These are phyloP conservation scores for Rubia tinctorum DNA, from an alignment of 305 asterid species.

Conservation along the genomic window DNA sequence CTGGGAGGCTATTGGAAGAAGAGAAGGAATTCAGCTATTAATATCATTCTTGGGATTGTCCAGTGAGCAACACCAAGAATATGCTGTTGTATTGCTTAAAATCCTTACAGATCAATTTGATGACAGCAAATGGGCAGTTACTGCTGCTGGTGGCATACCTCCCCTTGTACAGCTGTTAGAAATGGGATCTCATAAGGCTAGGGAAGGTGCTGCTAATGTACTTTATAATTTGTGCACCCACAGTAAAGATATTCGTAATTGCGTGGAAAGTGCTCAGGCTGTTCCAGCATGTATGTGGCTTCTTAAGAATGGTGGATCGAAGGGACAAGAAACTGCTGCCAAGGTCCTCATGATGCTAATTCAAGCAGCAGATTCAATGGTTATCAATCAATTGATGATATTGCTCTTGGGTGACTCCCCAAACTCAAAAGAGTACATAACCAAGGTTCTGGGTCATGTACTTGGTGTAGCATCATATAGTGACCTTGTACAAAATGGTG, in stretches of 20 bases:
- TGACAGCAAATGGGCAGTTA: conserved; percentile 97
- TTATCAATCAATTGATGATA: conserved; percentile 57
- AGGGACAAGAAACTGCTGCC: conserved; percentile 74
- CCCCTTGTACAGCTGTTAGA: conserved; percentile 81
- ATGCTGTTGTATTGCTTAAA: conserved; percentile 68
- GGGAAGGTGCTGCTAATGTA: conserved; percentile 59
- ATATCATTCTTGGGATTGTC: conserved; percentile 78
- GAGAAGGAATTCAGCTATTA: conserved; percentile 91
- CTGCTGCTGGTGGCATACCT: conserved; percentile 96
- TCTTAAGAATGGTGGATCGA: conserved; percentile 64
- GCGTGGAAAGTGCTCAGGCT: conserved; percentile 82
- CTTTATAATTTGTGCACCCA: conserved; percentile 71
- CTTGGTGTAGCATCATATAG: conserved; percentile 59
- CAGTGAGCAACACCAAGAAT: conserved; percentile 83
- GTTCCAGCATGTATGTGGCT: conserved; percentile 74
- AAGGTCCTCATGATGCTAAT: conserved; percentile 56
- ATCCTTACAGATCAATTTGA: conserved; percentile 79
- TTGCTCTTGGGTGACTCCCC: conserved; percentile 68
- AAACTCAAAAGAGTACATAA: conserved; percentile 56
- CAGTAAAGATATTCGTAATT: conserved; percentile 77
- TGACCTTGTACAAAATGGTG: conserved; percentile 57
- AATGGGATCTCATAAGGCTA: conserved; percentile 70
- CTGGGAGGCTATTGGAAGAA: conserved; percentile 89
- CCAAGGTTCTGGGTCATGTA: conserved; percentile 78
- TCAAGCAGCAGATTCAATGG: conserved; percentile 48